Base-by-base conservation (phyloP, 1,139 yeast genomes). In the Candida anutae region DNA sequence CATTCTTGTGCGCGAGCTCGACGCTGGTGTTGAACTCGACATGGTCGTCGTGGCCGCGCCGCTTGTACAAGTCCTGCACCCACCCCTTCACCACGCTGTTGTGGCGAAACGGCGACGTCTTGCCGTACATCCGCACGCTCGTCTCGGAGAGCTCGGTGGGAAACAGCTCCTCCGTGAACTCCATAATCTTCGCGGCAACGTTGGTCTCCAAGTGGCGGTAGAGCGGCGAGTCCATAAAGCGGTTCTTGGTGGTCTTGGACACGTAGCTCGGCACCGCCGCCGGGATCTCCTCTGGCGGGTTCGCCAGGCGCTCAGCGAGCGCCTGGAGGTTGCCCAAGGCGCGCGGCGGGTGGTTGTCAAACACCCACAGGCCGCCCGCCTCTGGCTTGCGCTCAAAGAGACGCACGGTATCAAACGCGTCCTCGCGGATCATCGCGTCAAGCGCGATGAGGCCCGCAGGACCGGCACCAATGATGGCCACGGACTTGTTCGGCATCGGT, bases 381-480 rank as follows among this genome's bases (percentile, higher is more conserved):
- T 44, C 49, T 11, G 47, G 37, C 28, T 69, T 50, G 32, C 70
- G 50, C 33, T 69, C 76, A 37, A 62, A 69, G 3, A 62, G 38
- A 1, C 45, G 45, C 25, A 62, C 46, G 22, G 45, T 42, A 6
- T 45, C 48, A 33, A 60, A 60, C 20, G 33, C 30, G 15, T 39
- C 24, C 36, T 69, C 75, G 16, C 52, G 37, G 5, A 62, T 54
- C 23, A 69, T 43, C 1, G 74, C 63, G 28, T 67, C 69, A 4
- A 77, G 59, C 6, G 70, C 48, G 3, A 71, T 77, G 5, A 75
- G 59, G 4, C 85, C 85, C 28, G 74, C 62, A 0, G 85, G 83
- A 1, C 87, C 87, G 5, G 71, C 82, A 2, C 87, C 85, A 19
- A 76, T 54, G 4, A 70, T 62, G 0, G 74, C 74, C 9, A 70